Evolutionary conservation across 495 filamentous ascomycete species (phyloP).

Genomic region (Cercophora samala): DNA sequence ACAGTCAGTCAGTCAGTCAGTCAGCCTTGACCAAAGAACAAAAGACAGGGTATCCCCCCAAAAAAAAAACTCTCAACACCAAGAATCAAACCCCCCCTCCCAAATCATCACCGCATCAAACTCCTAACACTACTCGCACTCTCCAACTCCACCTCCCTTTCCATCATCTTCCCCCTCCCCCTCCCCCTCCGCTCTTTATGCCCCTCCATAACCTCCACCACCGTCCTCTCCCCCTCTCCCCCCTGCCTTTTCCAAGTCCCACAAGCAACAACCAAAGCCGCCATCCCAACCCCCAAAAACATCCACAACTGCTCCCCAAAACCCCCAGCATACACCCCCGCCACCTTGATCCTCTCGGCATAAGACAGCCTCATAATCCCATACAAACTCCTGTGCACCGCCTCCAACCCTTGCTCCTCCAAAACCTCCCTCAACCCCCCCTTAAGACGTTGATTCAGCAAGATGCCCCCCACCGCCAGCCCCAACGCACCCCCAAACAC

Average conservation of each 20-base stretch:
- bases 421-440: not conserved
- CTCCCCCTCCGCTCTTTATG: not conserved
- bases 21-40: not conserved
- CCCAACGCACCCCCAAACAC: constrained; percentile 58
- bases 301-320: not conserved
- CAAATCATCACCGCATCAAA: constrained; percentile 15
- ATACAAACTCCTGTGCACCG: not conserved
- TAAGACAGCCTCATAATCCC: not conserved
- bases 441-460: not conserved
- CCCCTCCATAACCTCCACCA: not conserved
- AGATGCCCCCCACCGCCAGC: constrained; percentile 30
- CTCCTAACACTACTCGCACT: constrained; percentile 29
- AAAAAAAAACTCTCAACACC: not conserved
- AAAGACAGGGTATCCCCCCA: not conserved
- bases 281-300: not conserved
- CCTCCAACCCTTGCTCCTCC: not conserved
- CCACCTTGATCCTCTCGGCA: not conserved
- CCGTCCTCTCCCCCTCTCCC: not conserved
- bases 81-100: not conserved
- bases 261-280: not conserved
- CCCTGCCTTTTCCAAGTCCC: not conserved
- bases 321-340: not conserved
- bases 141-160: constrained; percentile 28
- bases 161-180: constrained; percentile 6
- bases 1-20: too few species aligned